Conservation (phyloP, 139 green algal species). For the Zygnema cylindricum region DNA sequence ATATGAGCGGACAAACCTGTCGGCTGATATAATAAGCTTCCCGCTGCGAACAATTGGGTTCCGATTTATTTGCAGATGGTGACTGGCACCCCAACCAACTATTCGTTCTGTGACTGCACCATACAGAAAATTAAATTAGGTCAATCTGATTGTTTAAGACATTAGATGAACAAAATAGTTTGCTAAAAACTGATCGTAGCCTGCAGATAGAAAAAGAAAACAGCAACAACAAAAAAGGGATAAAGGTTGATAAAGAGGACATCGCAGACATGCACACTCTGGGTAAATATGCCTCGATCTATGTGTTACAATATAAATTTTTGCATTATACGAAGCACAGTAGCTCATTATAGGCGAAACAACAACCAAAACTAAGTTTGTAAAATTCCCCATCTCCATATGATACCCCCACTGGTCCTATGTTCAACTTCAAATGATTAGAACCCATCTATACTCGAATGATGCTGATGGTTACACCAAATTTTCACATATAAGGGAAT, state of each 20-base stretch:
- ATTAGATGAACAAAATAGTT: too few relatives aligned
- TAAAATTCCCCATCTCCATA: too few relatives aligned
- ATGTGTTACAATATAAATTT: neutral
- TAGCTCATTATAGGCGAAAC: neutral
- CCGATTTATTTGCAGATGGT: constrained; percentile 20
- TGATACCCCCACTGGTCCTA: too few relatives aligned
- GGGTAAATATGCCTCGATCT: neutral
- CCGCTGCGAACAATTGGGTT: constrained; percentile 5
- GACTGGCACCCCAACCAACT: constrained; percentile 58
- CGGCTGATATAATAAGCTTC: constrained; percentile 42
- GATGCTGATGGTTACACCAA: too few relatives aligned
- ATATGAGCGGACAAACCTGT: constrained; percentile 23
- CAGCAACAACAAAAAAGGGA: neutral
- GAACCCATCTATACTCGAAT: too few relatives aligned
- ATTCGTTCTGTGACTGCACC: constrained; percentile 61
- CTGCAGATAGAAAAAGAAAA: constrained; percentile 11
- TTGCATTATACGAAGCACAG: neutral
- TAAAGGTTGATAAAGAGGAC: neutral
- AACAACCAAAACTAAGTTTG: neutral
- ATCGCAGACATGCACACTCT: neutral
- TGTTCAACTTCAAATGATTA: too few relatives aligned
- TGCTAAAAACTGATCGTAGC: neutral
- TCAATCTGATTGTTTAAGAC: too few relatives aligned
- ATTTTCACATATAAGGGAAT: too few relatives aligned
- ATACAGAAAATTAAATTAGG: neutral